Base-by-base conservation (phyloP, 2,329 filamentous ascomycete species). In the Cyphellophora europaea region DNA sequence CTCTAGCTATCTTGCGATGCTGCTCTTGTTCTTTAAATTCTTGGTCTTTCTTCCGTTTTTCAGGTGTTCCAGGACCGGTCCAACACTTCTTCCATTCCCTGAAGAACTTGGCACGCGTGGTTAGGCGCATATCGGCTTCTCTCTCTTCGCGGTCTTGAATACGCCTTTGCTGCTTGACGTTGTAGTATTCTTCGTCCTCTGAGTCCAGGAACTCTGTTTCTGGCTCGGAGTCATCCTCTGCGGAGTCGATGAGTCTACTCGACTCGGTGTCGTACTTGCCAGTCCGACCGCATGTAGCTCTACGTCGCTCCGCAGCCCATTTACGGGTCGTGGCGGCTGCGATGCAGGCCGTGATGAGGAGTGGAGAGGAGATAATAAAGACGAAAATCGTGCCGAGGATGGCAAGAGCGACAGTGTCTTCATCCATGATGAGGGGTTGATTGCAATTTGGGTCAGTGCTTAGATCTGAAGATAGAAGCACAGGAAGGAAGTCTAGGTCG, bases 21-120 rank as follows among this genome's bases (percentile, higher is more conserved):
- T n/a, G n/a, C n/a, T n/a, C n/a, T n/a, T n/a, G n/a, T n/a, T n/a
- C n/a, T n/a, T n/a, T n/a, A n/a, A n/a, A n/a, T n/a, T n/a, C n/a
- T n/a, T n/a, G n/a, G n/a, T n/a, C n/a, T n/a, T 30, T 43, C 13
- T n/a, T n/a, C 17, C 23, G 23, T 11, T 30, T 17, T 36, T 19
- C 28, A n/a, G 13, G 19, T 10, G 27, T 17, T 5, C 11, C 5
- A n/a, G 25, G 25, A 11, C 33, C 33, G 10, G 5, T 36, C 33
- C 33, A 36, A 19, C 33, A 36, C 12, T 19, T 19, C 33, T 36
- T 31, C 33, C 33, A 36, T 14, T 36, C 33, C 33, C 30, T 36
- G 33, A 36, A 11, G 33, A 36, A 36, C 12, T 36, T 36, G 12
- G 23, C 11, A 6, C 16, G 15, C 13, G 33, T 36, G 27, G 12